Evolutionary conservation across 805 yeast genomes (phyloP).

Genomic region (Teunomyces pallodes): DNA sequence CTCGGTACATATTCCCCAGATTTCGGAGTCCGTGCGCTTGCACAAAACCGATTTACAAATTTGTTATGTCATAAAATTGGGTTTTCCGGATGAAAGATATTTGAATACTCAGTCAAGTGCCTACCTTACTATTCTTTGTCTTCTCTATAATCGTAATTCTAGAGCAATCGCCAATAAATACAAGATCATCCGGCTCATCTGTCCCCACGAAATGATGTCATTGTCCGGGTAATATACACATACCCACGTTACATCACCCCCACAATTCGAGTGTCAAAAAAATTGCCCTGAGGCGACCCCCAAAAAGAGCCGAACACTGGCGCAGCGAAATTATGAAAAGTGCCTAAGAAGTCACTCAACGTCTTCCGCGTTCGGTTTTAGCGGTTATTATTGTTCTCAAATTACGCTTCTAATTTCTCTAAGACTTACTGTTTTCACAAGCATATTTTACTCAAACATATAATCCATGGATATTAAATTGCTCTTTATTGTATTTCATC

Average conservation of each 20-base stretch:
- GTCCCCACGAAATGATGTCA: not conserved
- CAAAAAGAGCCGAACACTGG: not conserved
- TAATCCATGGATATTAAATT: too few relatives aligned
- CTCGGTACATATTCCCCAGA: slow-evolving; percentile 13
- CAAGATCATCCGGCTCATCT: not conserved
- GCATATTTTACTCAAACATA: too few relatives aligned
- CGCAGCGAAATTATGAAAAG: not conserved
- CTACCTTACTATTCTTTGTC: not conserved
- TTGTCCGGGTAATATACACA: not conserved
- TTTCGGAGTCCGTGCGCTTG: slow-evolving; percentile 12
- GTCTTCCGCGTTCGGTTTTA: slow-evolving; percentile 1
- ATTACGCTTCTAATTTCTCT: not conserved
- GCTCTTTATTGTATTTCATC: too few relatives aligned
- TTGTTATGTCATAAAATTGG: not conserved
- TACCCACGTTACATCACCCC: not conserved
- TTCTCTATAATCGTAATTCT: not conserved
- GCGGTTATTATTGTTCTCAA: not conserved
- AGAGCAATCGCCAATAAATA: not conserved
- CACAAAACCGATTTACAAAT: not conserved
- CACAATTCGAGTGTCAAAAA: not conserved
- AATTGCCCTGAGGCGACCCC: not conserved
- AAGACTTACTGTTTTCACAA: too few relatives aligned
- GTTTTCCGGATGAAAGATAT: not conserved
- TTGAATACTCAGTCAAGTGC: not conserved
- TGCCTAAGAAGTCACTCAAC: not conserved